Evolutionary conservation across 371 early-diverging fungal genomes (phyloP).

Genomic region (Scutellospora calospora): DNA sequence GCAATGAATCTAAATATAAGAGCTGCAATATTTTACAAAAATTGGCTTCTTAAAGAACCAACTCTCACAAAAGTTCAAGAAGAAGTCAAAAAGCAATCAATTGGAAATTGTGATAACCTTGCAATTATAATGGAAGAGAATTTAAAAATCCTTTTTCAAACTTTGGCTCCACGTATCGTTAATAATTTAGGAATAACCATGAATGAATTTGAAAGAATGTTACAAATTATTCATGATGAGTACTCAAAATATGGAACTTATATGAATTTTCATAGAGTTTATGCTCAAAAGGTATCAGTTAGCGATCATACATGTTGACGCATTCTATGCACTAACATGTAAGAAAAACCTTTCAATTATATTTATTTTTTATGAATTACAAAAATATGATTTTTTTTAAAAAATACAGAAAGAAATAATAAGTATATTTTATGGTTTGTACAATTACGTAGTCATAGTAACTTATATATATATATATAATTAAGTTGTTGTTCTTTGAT

Average conservation of each 20-base stretch:
- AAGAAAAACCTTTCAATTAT: too few species aligned
- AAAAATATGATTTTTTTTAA: too few species aligned
- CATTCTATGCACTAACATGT: too few species aligned
- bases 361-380: too few species aligned
- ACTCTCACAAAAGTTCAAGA: background rate
- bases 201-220: background rate
- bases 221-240: background rate
- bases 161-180: background rate
- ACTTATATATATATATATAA: too few species aligned
- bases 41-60: slow-evolving; percentile 9
- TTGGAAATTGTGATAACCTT: background rate
- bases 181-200: background rate
- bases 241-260: background rate
- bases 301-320: too few species aligned
- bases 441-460: too few species aligned
- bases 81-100: background rate
- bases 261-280: background rate
- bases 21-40: background rate
- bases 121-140: background rate
- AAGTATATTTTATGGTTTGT: too few species aligned
- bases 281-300: background rate
- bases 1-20: background rate
- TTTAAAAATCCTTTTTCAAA: background rate
- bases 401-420: too few species aligned
- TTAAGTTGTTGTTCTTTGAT: too few species aligned